Evolutionary conservation across 345 rosid genomes (phyloP), one percentile per base, ranked within the genome.

Genomic region (Lagerstroemia speciosa): DNA sequence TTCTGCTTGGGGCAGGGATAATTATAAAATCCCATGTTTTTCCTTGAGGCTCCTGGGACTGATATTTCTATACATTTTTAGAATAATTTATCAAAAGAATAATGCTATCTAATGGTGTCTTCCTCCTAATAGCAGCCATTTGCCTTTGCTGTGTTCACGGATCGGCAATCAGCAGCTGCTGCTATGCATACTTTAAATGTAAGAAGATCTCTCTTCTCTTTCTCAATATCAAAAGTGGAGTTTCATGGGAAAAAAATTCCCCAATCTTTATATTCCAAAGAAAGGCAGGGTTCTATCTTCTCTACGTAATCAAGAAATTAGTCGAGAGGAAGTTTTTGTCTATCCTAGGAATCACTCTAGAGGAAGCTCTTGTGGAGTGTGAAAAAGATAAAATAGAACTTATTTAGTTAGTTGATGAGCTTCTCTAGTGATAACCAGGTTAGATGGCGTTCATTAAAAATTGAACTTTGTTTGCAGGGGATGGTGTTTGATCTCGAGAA

Each of bases 401-500:
- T 27, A 34, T 27, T 11, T 27, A 14, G 17, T 27, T 58, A 27
- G 19, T 58, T 58, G 34, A 27, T 58, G 16, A 14, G 63, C 31
- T 58, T 27, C 29, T 2, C 34, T n/a, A 1, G 34, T 58, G 34
- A 11, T 14, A 58, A 58, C 30, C 29, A 53, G 60, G 29, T 2
- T 7, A 22, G n/a, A 53, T 53, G 6, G 24, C 5, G 60, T 63
- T 40, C 31, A 16, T 63, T 34, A 27, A 64, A 73, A 16, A 57
- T 71, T 37, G 37, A 66, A 76, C 58, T 22, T 72, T 77, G 52
- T 41, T 74, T 80, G 57, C 86, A 89, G 96, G 92, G 97, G 31
- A 86, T 89, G 89, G 86, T 87, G 63, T 93, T 91, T 80, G 98
- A 91, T 68, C 94, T 87, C 72, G 98, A 91, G 82, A 89, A 84